These are phyloP conservation scores for Berkeleyomyces basicola DNA, from an alignment of 2,329 filamentous ascomycete species.

Conservation along the genomic window DNA sequence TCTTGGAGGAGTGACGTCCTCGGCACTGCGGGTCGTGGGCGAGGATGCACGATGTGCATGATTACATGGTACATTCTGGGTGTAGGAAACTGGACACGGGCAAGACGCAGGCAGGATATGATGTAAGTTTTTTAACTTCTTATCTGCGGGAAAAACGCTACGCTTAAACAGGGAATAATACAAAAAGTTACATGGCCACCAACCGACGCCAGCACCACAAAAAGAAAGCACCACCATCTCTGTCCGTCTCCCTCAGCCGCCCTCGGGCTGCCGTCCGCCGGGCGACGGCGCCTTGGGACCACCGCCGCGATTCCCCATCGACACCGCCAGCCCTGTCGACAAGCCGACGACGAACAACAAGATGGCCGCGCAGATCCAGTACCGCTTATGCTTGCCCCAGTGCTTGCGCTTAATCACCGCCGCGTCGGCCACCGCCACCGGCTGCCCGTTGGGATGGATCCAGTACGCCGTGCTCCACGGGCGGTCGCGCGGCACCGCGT, in stretches of 20 bases:
- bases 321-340: constrained; percentile 12
- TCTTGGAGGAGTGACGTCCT: background rate
- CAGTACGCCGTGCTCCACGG: constrained; percentile 12
- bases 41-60: too few relatives aligned
- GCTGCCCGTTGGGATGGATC: constrained; percentile 5
- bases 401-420: background rate
- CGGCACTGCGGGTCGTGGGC: too few relatives aligned
- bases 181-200: background rate
- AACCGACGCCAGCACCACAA: background rate
- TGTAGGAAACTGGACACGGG: background rate
- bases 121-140: background rate
- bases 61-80: background rate
- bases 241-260: background rate
- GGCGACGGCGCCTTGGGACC: background rate
- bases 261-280: background rate
- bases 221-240: background rate
- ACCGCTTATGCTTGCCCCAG: constrained; percentile 10
- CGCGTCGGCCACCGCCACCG: background rate
- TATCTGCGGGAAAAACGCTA: background rate
- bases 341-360: constrained; percentile 9
- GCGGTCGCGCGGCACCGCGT: background rate
- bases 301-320: constrained; percentile 4
- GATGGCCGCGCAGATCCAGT: constrained; percentile 11
- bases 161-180: background rate
- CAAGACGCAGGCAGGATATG: background rate